These are phyloP conservation scores for Chrysosporium keratinophilum DNA, from an alignment of 2,329 filamentous ascomycete species.

Conservation along the genomic window DNA sequence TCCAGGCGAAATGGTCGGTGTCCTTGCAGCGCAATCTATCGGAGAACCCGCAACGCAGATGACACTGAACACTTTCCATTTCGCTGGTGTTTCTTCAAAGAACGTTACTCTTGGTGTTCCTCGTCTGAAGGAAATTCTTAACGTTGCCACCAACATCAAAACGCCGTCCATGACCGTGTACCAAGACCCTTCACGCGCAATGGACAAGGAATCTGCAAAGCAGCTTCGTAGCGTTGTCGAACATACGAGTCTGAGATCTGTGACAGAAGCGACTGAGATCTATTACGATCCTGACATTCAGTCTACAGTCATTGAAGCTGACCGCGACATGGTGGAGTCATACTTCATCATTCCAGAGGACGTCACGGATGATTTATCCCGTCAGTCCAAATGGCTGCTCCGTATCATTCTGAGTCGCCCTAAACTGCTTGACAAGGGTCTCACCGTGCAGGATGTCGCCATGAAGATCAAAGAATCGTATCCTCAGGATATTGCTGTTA, in stretches of 20 bases:
- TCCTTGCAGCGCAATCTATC: constrained; percentile 93
- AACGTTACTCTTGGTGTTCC: constrained; percentile 98
- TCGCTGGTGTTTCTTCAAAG: constrained; percentile 98
- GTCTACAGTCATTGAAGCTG: constrained; percentile 72
- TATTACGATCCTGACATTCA: constrained; percentile 93
- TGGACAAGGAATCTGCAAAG: constrained; percentile 71
- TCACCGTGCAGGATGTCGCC: constrained; percentile 86
- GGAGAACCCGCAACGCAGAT: constrained; percentile 98
- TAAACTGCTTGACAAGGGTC: constrained; percentile 81
- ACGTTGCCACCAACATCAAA: constrained; percentile 96
- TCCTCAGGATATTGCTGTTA: constrained; percentile 71
- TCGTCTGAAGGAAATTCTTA: constrained; percentile 98
- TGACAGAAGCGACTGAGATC: constrained; percentile 86
- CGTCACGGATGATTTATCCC: constrained; percentile 50
- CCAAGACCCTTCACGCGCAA: constrained; percentile 51
- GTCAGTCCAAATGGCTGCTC: constrained; percentile 87
- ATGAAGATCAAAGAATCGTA: constrained; percentile 83
- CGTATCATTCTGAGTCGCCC: constrained; percentile 88
- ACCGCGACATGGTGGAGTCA: constrained; percentile 89
- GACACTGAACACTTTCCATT: constrained; percentile 99
- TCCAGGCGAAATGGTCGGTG: constrained; percentile 97
- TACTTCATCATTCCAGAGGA: constrained; percentile 93
- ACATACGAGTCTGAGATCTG: constrained; percentile 83
- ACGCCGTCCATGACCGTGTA: constrained; percentile 95
- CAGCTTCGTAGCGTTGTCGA: constrained; percentile 79